Base-by-base conservation (phyloP, 2,329 filamentous ascomycete genomes). In the Phialophora chinensis region DNA sequence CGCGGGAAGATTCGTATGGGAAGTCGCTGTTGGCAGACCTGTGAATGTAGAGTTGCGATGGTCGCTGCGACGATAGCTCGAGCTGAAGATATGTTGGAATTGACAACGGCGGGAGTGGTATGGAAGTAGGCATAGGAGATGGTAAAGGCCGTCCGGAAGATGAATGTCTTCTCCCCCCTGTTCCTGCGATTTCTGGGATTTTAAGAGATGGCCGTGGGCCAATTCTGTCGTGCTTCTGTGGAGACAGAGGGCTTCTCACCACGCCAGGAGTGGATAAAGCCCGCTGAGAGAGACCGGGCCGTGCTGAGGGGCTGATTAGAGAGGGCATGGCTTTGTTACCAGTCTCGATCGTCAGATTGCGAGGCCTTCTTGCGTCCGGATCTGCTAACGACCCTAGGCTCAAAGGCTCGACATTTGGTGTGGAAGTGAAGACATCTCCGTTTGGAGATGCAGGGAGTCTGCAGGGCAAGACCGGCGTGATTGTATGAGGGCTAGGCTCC, bases 1-100 rank as follows among this genome's bases (percentile, higher is more conserved):
- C 87, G 33, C 90, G 90, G 25, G 92, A 94, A 3, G 93, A 97
- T 77, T 99, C 95, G 78, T 97, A 98, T 0, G 93, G 92, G 27
- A 87, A 86, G 67, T 89, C 87, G 68, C 77, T 82, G 47, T 79
- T 80, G 4, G 80, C 77, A 4, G 87, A 83, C 11, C 85, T 84
- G 72, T 89, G 86, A 47, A 89, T 88, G 72, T 89, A 89, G 60
- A 89, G 75, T 0, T 86, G 84, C 20, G 87, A 88, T 1, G 87
- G 87, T 14, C 83, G 79, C 38, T 83, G 82, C 2, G 87, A 86
- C 0, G 87, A 85, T 52, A 90, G 80, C 74, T 90, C 87, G 31
- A 90, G 79, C 66, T 89, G 87, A n/a, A 90, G 78, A 72, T 89
- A 89, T 0, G 87, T 88, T 0, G 87, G 86, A 60, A 90, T 80